Base-by-base conservation (phyloP, 345 rosid species). In the Psidium friedrichsthalianum region DNA sequence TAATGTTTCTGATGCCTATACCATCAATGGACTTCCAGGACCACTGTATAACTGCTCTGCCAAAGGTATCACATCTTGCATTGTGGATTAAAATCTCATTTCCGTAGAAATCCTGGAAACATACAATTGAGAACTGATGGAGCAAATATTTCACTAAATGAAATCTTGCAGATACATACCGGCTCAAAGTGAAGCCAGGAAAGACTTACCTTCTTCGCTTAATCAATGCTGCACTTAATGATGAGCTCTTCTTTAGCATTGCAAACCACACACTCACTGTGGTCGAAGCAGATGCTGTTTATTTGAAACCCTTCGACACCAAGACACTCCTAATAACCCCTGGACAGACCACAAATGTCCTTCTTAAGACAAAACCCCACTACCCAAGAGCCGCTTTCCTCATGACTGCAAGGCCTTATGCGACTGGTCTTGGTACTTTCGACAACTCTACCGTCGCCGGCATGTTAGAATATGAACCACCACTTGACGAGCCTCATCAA, bases 1-100 rank as follows among this genome's bases (percentile, higher is more conserved):
- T 82, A 96, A 94, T 89, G 98, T 94, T 24, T 96, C 98, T 7
- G 95, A 95, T 85, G 98, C 96, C 54, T 95, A 91, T 89, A 93
- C 98, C 18, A 90, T 95, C 74, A 94, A 95, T 82, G 95, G 96
- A 14, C 91, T 91, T 83, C 95, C 96, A 51, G 99, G 99, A 58
- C 96, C 94, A 3, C 82, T 95, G 24, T 94, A 96, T 86, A 95
- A 95, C 84, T 96, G 98, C 88, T 94, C 98, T 3, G 89, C 93
- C 24, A 92, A 94, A 85, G 97, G 96, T 95, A 85, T 13, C 54
- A 5, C 20, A 54, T 8, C 25, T 69, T 36, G 47, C 25, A 15
- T 18, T 51, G 22, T 49, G 44, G 11, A 40, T 59, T 15, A 59
- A 36, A 55, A 11, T 20, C 21, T 36, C 1, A 69, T 69, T 69